Base-by-base conservation (phyloP, 1,284 basidiomycete genomes). In the Lentinula novae-zelandiae region DNA sequence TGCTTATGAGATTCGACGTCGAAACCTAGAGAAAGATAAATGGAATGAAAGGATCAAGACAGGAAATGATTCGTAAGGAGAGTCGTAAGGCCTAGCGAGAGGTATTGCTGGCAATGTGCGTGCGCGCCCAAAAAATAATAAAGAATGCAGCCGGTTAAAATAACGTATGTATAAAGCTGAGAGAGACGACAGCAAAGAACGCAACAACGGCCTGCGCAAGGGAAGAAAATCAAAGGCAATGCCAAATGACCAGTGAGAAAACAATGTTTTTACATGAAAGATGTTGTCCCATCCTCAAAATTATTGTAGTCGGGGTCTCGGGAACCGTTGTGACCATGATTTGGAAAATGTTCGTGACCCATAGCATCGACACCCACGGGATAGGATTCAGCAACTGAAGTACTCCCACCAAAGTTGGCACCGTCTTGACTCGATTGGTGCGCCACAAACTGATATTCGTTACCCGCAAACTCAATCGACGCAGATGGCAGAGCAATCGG, bases 191-290 rank as follows among this genome's bases (percentile, higher is more conserved):
- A 53, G 52, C 27, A 42, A 36, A 31, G 48, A 56, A 46, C 34
- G 54, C 54, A 56, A 56, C 54, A 56, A 56, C 54, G 54, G 42
- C 54, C 54, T 56, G 54, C 54, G 54, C 54, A 33, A 56, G 39
- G 6, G 54, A 56, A 56, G 31, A 46, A 46, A 46, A 36, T 22
- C 22, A 8, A 34, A 31, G 38, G n/a, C 39, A 53, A 42, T 22
- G 22, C 31, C 10, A 20, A 9, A 17, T 20, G 17, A 13, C n/a
- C 38, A 38, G 36, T 22, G 15, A 31, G 6, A 13, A 50, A 27
- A 22, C 17, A 38, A 13, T 40, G 12, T 38, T 20, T 20, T 52
- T 22, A 58, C 27, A 58, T 27, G 57, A 51, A 58, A 10, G 49
- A 34, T 10, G 49, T n/a, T 20, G 57, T 34, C n/a, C 51, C 38